Base-by-base conservation (phyloP, 345 rosid genomes). In the Brassica juncea region DNA sequence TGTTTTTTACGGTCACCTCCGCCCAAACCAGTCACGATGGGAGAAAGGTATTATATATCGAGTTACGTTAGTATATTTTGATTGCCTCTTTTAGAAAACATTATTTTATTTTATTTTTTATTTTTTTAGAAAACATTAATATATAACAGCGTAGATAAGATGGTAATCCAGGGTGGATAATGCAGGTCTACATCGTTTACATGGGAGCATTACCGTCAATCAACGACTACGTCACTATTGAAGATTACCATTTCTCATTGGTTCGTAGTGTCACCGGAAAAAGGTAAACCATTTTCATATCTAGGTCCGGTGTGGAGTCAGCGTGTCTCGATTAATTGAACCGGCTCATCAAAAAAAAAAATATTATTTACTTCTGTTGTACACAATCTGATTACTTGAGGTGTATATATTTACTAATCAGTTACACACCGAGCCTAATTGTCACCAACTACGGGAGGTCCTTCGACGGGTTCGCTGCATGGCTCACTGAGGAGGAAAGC, bases 401-500 rank as follows among this genome's bases (percentile, higher is more conserved):
- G 66, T 66, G 19, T 75, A n/a, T 49, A 25, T 16, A 27, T 44
- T 11, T 73, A 57, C 1, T 35, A 25, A 57, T 76, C 68, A 76
- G 80, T 15, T 76, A 60, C 63, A 44, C 52, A 31, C 80, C 74
- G 39, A 49, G 39, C 34, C 61, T 68, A 28, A 61, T 76, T 31
- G 54, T 76, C 61, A 1, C 27, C 25, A 60, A 76, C 69, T 76
- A 39, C 27, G 62, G 69, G 69, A 47, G 7, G 27, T 4, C 35
- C 16, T 61, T 76, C 42, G 62, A 76, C 19, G 80, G 80, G 35
- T 76, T 76, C 16, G 34, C 74, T n/a, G 80, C 80, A 15, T 60
- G 49, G 80, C 80, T 76, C 61, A 76, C 80, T 19, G 80, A 60
- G 52, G 74, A 69, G 27, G 80, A 76, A 69, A 21, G 60, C 52